Conservation (phyloP, 2,329 filamentous ascomycete species). For the Ceratocystis ficicola region DNA sequence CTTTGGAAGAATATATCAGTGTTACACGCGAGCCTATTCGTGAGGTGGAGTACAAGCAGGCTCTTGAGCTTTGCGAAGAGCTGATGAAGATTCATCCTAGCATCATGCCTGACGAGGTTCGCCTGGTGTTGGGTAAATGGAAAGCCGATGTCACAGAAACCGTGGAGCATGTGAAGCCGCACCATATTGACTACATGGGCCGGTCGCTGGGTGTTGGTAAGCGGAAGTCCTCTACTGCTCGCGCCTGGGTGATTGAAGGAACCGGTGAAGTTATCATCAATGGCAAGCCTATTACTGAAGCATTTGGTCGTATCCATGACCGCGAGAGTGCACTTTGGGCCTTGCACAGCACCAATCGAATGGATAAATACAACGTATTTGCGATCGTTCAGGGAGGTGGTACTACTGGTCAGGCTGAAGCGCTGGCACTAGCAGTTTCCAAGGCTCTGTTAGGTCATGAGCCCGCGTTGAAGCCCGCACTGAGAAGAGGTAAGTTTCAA, state of each 20-base stretch:
- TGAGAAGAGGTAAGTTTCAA: conserved; percentile 68
- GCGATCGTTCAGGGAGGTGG: conserved; percentile 74
- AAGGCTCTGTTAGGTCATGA: conserved; percentile 85
- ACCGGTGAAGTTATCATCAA: conserved; percentile 85
- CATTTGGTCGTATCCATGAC: conserved; percentile 81
- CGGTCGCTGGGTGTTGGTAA: conserved; percentile 68
- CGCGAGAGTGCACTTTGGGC: conserved; percentile 91
- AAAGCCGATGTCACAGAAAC: conserved; percentile 22
- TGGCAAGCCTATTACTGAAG: conserved; percentile 68
- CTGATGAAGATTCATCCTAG: conserved; percentile 73
- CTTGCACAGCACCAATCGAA: conserved; percentile 63
- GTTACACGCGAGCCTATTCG: conserved; percentile 60
- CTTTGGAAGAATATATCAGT: conserved; percentile 60
- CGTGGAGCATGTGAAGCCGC: conserved; percentile 18
- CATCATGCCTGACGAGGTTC: conserved; percentile 21
- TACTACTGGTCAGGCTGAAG: conserved; percentile 89
- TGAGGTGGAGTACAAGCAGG: conserved; percentile 63
- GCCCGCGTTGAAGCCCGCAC: conserved; percentile 73
- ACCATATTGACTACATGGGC: conserved; percentile 60
- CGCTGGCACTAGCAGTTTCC: conserved; percentile 76
- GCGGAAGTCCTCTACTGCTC: conserved; percentile 76
- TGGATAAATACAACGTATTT: conserved; percentile 98
- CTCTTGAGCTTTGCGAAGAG: conserved; percentile 62
- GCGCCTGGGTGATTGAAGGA: conserved; percentile 82
- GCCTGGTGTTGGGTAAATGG: conserved; percentile 21